phyloP scores from a whole-genome alignment of 176 grass and related monocot species.

The Puccinellia tenuiflora region DNA sequence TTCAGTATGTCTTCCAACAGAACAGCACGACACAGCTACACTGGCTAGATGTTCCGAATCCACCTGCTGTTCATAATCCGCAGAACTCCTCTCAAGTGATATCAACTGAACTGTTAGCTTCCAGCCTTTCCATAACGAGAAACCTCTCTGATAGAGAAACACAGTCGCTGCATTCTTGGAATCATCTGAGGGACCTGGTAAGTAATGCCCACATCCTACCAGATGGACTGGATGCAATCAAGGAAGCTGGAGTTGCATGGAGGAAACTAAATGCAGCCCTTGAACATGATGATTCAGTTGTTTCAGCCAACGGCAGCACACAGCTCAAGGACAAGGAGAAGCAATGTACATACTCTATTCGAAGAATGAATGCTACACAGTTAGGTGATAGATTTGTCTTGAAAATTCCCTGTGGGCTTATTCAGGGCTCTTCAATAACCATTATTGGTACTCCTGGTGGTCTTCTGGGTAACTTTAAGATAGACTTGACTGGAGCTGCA shows the following conservation, averaged over 20 bases:
- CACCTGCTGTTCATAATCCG: constrained; percentile 55
- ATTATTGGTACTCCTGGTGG: constrained; percentile 88
- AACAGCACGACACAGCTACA: constrained; percentile 56
- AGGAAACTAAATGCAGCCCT: constrained; percentile 61
- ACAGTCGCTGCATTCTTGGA: constrained; percentile 60
- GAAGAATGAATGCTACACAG: constrained; percentile 80
- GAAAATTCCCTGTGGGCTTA: constrained; percentile 82
- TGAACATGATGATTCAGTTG: constrained; percentile 46
- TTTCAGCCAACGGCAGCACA: constrained; percentile 42
- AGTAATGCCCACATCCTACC: constrained; percentile 55
- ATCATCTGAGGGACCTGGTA: constrained; percentile 64
- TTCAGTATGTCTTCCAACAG: constrained; percentile 66
- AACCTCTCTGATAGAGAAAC: constrained; percentile 69
- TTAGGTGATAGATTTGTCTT: constrained; percentile 62
- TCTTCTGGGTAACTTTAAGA: constrained; percentile 73
- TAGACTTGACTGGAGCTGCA: constrained; percentile 68
- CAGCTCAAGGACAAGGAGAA: constrained; percentile 68
- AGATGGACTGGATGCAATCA: constrained; percentile 81
- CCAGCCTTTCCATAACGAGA: constrained; percentile 52
- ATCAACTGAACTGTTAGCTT: constrained; percentile 48
- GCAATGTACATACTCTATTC: constrained; percentile 93
- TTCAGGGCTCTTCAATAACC: constrained; percentile 95
- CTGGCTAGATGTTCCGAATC: constrained; percentile 64
- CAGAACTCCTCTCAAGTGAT: constrained; percentile 53
- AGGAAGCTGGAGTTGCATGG: constrained; percentile 88